phyloP scores from a whole-genome alignment of 768 basidiomycete species.

The Lactarius evosmus region DNA sequence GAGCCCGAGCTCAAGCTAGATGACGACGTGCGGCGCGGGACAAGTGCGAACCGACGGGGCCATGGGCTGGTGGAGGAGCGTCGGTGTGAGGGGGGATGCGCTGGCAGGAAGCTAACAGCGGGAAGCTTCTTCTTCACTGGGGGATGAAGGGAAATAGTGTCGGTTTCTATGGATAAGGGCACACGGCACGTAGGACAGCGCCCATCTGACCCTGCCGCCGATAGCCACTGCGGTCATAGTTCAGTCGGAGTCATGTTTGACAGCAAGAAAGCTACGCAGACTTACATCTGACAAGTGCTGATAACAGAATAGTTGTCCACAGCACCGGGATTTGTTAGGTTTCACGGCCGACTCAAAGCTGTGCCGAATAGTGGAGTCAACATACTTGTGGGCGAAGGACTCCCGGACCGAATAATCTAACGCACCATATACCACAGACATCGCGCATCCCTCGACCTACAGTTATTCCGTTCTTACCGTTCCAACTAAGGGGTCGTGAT shows the following conservation, averaged over 20 bases:
- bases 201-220: constrained; percentile 23
- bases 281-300: constrained; percentile 29
- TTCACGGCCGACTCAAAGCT: constrained; percentile 28
- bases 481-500: constrained; percentile 19
- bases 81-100: constrained; percentile 8
- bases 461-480: constrained; percentile 26
- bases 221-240: constrained; percentile 22
- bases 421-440: constrained; percentile 29
- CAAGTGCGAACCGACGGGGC: constrained; percentile 9
- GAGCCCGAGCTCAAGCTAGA: constrained; percentile 15
- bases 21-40: constrained; percentile 7
- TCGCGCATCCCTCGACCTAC: constrained; percentile 22
- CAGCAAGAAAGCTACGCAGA: not conserved
- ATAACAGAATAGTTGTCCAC: constrained; percentile 28
- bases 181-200: constrained; percentile 29
- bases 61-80: not conserved
- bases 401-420: constrained; percentile 6
- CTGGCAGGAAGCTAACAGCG: constrained; percentile 5
- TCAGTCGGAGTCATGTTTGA: not conserved
- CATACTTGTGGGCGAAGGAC: not conserved
- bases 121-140: constrained; percentile 14
- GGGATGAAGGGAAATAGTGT: constrained; percentile 27
- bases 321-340: constrained; percentile 28
- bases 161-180: constrained; percentile 23
- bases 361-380: constrained; percentile 17